Percentiles rank a stretch among this genome's conserved stretches.
phyloP scores from a whole-genome alignment of 176 grass and related monocot species.

The Phyllostachys edulis region DNA sequence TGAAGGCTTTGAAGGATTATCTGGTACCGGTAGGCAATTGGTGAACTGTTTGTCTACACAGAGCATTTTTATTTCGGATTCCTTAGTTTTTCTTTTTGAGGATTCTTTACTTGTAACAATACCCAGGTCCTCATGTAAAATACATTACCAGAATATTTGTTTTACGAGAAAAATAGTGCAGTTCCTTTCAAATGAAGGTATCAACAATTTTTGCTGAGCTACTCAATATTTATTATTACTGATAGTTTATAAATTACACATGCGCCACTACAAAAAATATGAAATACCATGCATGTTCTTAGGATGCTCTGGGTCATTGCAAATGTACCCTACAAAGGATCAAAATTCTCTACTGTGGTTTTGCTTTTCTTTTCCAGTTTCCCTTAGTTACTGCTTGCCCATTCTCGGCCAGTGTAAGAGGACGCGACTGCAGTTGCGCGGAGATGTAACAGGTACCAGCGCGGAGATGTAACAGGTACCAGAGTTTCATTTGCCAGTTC shows the following conservation, averaged over 20 bases:
- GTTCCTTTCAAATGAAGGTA: neutral
- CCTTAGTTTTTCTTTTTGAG: conserved; percentile 19
- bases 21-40: conserved; percentile 53
- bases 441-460: too few relatives aligned
- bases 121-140: neutral
- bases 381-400: too few relatives aligned
- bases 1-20: conserved; percentile 51
- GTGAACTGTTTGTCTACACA: conserved; percentile 32
- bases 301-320: neutral
- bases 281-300: neutral
- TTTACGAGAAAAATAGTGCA: neutral
- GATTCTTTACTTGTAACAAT: conserved; percentile 30
- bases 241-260: neutral
- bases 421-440: too few relatives aligned
- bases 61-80: neutral
- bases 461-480: too few relatives aligned
- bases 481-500: too few relatives aligned
- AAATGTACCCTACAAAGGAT: too few relatives aligned
- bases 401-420: too few relatives aligned
- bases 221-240: neutral
- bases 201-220: neutral
- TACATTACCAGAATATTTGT: neutral
- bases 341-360: too few relatives aligned
- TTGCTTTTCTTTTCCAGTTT: too few relatives aligned
- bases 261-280: neutral